Evolutionary conservation across 495 filamentous ascomycete species (phyloP).

Genomic region (Talaromyces nanjingensis): DNA sequence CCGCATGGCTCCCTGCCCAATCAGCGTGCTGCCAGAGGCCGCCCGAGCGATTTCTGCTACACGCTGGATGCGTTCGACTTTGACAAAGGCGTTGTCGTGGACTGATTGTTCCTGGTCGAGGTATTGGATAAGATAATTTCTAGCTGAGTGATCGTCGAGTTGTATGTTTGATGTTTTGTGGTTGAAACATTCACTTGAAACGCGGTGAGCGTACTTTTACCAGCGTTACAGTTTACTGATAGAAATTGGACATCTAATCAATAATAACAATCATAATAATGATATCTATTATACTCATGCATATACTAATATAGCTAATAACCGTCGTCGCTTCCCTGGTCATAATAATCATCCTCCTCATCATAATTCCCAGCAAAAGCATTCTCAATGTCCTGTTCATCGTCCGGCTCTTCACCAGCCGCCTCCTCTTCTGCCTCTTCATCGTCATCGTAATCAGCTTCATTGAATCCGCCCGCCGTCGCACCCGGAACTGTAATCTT

Average conservation of each 20-base stretch:
- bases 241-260: background rate
- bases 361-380: slow-evolving; percentile 10
- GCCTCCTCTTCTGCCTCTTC: slow-evolving; percentile 2
- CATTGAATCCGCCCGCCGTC: slow-evolving; percentile 4
- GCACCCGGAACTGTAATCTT: background rate
- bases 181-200: background rate
- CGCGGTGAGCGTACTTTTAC: background rate
- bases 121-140: background rate
- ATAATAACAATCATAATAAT: background rate
- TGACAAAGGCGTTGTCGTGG: background rate
- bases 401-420: slow-evolving; percentile 1
- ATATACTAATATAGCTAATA: background rate
- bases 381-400: slow-evolving; percentile 6
- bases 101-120: background rate
- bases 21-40: background rate
- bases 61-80: background rate
- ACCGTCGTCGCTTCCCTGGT: background rate
- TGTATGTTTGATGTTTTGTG: background rate
- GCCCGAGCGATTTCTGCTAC: background rate
- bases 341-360: slow-evolving; percentile 4
- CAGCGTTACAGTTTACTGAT: too few species aligned
- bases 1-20: slow-evolving; percentile 18
- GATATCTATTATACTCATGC: background rate
- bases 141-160: background rate
- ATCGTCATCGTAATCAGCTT: slow-evolving; percentile 7